Evolutionary conservation across 192 early-diverging fungal genomes (phyloP).

Genomic region (Funneliformis mosseae): DNA sequence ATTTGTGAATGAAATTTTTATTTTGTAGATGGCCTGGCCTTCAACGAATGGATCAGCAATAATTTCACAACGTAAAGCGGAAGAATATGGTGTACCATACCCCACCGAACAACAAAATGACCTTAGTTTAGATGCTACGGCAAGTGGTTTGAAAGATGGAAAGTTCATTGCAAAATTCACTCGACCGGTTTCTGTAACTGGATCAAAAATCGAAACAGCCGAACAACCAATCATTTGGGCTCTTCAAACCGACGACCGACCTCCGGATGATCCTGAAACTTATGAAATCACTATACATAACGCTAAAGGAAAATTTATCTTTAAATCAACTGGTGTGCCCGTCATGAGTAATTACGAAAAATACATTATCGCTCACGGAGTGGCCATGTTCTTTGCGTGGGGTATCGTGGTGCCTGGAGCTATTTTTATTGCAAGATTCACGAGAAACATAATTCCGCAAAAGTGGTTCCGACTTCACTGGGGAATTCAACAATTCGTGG

Average conservation of each 20-base stretch:
- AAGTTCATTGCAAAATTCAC: constrained; percentile 4
- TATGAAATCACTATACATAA: background rate
- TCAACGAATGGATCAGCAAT: background rate
- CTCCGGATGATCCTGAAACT: background rate
- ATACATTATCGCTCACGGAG: background rate
- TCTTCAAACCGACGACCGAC: background rate
- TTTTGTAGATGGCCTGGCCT: constrained; percentile 20
- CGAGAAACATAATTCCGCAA: background rate
- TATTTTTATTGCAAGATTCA: constrained; percentile 19
- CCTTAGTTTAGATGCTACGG: background rate
- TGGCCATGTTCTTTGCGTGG: constrained; percentile 5
- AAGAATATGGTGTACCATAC: background rate
- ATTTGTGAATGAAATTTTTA: background rate
- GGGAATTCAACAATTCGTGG: constrained; percentile 15
- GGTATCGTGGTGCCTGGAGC: background rate
- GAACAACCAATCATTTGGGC: background rate
- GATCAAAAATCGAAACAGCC: background rate
- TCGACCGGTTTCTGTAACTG: background rate
- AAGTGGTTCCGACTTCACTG: constrained; percentile 18
- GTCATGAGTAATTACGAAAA: background rate
- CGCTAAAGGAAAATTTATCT: background rate
- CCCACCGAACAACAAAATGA: background rate
- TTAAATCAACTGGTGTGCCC: background rate
- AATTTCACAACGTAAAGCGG: constrained; percentile 2
- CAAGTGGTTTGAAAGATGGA: background rate